Base-by-base conservation (phyloP, 2,329 filamentous ascomycete genomes). In the Apiospora kogelbergensis region DNA sequence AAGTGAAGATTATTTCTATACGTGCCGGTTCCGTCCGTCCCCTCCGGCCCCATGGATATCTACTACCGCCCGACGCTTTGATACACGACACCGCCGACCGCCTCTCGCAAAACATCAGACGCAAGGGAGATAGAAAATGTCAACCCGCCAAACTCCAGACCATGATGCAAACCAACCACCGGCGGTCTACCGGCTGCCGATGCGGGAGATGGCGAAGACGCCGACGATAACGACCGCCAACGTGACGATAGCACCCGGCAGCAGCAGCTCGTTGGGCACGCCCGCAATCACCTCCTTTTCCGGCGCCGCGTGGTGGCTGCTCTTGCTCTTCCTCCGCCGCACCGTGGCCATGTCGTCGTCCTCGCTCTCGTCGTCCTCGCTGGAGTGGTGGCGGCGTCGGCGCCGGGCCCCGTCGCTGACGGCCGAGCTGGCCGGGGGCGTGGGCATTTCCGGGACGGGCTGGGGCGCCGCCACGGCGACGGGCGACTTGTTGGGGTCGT, bases 221-320 rank as follows among this genome's bases (percentile, higher is more conserved):
- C 93, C 93, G 48, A 97, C 86, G 80, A 99, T 97, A 45, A 97
- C 95, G 57, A 97, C 93, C 11, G 95, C 96, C 77, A 99, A 83
- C n/a, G 95, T 95, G 69, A 96, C 94, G 78, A 99, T 95, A 24
- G 96, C 96, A 73, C 96, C 96, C 0, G 96, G 96, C 53, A 98
- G 87, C 22, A 99, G 85, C 68, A 98, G 84, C 77, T 99, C 96
- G 77, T 99, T 99, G 10, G 96, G 94, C 42, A 99, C 92, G 68
- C 96, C 96, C 2, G 91, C 88, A 77, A 99, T 95, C 69, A 97
- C 84, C 81, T 97, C 93, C 70, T 95, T 90, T 69, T 90, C 87
- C 68, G 88, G 83, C 22, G 78, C 79, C 26, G 74, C 71, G 41
- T 77, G 82, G 41, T 75, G 22, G 40, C 75, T n/a, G 83, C 82